Evolutionary conservation across 352 stramenopile species (phyloP), one percentile per base, ranked within the genome.

Genomic region (Achlya hypogyna): DNA sequence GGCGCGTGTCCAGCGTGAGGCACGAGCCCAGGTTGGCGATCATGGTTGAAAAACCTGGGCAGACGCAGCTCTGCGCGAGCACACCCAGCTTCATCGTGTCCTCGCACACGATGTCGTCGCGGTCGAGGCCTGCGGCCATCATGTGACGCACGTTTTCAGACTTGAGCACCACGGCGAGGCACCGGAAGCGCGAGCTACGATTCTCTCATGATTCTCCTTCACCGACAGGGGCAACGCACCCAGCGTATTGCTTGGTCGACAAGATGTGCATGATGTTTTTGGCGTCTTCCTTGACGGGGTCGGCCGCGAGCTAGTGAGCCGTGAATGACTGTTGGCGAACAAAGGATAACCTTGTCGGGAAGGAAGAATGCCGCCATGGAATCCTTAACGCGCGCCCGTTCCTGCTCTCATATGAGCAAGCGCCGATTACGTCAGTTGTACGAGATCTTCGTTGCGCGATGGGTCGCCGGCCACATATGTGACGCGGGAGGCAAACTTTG

Each of bases 71-170:
- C 27, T 92, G 85, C 23, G 88, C 86, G n/a, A 96, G 54, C 18
- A 84, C 79, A 2, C 84, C 86, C 82, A 95, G 93, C 51, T 93
- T 93, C 63, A 95, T 89, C 28, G 89, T 79, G 63, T 95, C 89
- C 51, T 95, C 82, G 47, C 88, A 96, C 38, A 96, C 81, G 34
- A 96, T 77, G 31, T 92, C 81, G 63, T 95, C 81, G 3, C 79
- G 71, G 43, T 80, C 75, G n/a, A 93, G 78, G 14, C 83, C 84
- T 16, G 83, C 79, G 25, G 88, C 80, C 23, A 90, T 70, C 84
- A 91, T 89, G 68, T 95, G 84, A 6, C 86, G 75, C 18, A 80
- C 76, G 65, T 75, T 91, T 67, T 91, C 84, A 53, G 79, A 82
- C 58, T 85, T 82, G 22, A 91, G 65, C 0, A 94, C 77, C 72